phyloP scores from a whole-genome alignment of 2,329 filamentous ascomycete species.

The Calonectria fujianensis region DNA sequence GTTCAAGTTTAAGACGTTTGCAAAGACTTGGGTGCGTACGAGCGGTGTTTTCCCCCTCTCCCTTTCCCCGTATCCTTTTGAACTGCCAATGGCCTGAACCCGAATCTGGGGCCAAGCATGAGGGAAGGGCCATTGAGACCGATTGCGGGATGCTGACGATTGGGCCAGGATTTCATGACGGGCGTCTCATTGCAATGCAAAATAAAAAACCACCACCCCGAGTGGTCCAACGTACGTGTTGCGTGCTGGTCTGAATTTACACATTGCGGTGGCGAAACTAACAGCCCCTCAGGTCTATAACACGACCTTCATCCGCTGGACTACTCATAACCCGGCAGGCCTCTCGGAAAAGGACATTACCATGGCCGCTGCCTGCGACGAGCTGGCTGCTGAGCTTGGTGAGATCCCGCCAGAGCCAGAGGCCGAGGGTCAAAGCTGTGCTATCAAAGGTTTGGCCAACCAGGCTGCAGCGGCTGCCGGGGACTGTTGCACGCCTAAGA shows the following conservation, averaged over 20 bases:
- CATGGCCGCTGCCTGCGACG: slow-evolving; percentile 79
- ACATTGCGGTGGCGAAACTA: slow-evolving; percentile 12
- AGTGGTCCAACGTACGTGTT: slow-evolving; percentile 81
- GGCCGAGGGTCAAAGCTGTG: slow-evolving; percentile 54
- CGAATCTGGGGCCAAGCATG: neutral
- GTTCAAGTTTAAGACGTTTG: slow-evolving; percentile 80
- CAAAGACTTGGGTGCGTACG: slow-evolving; percentile 77
- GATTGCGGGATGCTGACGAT: slow-evolving; percentile 23
- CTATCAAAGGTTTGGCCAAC: slow-evolving; percentile 67
- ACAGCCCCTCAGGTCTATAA: slow-evolving; percentile 77
- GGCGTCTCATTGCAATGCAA: slow-evolving; percentile 81
- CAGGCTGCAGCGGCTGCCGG: slow-evolving; percentile 67
- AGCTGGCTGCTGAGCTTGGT: slow-evolving; percentile 73
- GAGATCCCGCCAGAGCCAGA: slow-evolving; percentile 66
- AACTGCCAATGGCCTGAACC: neutral
- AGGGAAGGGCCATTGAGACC: neutral
- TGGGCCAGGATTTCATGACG: slow-evolving; percentile 83
- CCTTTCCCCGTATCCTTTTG: neutral
- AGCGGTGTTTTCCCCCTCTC: neutral
- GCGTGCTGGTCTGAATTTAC: neutral
- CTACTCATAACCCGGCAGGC: slow-evolving; percentile 80
- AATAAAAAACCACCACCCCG: slow-evolving; percentile 81
- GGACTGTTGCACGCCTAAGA: slow-evolving; percentile 73
- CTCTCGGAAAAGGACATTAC: slow-evolving; percentile 78
- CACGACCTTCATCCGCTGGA: slow-evolving; percentile 82